Evolutionary conservation across 2,329 filamentous ascomycete genomes (phyloP), one percentile per base, ranked within the genome.

Genomic region (Sclerotinia nivalis): DNA sequence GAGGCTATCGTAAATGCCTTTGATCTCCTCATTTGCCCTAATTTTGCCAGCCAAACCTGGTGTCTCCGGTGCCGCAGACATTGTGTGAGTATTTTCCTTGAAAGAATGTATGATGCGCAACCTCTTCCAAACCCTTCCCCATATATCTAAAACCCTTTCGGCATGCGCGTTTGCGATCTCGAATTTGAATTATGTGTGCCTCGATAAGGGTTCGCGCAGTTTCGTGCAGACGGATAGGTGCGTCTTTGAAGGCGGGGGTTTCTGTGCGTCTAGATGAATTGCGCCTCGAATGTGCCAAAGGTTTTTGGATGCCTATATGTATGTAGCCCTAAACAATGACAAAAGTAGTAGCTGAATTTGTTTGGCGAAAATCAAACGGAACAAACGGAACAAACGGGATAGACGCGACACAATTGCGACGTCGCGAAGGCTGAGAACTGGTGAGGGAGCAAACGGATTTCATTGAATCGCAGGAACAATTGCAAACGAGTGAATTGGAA

Each of bases 21-120:
- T 13, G 13, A 64, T 9, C 8, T 20, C 47, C 6, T 22, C 15
- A 7, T 25, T 50, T 49, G 12, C 43, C 15, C 10, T 31, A 20
- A 22, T 22, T 37, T 12, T 50, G 13, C n/a, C 61, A 6, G 47
- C 61, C 22, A 40, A 28, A 40, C 47, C 20, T 40, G 61, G 61
- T 28, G 61, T 52, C 47, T 50, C 52, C 31, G 47, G 47, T 52
- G 28, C 18, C 18, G 47, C 31, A 64, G 47, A 64, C 61, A 64
- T 64, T 52, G 22, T 64, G 47, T 34, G 13, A 40, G 47, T 18
- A 40, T 28, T 52, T 15, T 25, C 45, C 12, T 52, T 37, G 31
- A 37, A 20, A 20, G 15, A 28, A 28, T 64, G n/a, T 52, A 12
- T 13, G 15, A 40, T 22, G 22, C 47, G 13, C 61, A 64, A 22